Evolutionary conservation across 768 basidiomycete species (phyloP), one percentile per base, ranked within the genome.

Genomic region (Postia placenta): DNA sequence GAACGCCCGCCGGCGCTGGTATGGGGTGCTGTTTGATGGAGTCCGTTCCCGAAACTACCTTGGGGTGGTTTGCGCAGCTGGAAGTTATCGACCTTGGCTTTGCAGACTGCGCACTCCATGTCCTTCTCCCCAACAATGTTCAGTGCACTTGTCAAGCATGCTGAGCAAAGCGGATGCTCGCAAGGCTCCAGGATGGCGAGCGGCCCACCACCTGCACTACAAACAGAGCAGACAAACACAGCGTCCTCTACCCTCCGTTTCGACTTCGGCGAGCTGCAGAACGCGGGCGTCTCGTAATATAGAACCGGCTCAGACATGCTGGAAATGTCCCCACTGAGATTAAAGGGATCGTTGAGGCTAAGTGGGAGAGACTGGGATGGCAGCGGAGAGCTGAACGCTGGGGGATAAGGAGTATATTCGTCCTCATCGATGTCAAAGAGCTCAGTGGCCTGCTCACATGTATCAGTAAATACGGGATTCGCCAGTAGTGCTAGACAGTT

Each of bases 61-160:
- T n/a, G n/a, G n/a, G n/a, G n/a, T n/a, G n/a, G n/a, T 35, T 59
- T 59, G 52, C 67, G 64, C 17, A 88, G 66, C 39, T 78, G 75
- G 63, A 92, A 92, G 60, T 87, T 81, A 25, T 70, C 73, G 19
- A 92, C 87, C 27, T 78, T 75, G 35, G 64, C 65, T 57, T 82
- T 83, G 67, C 89, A 92, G 25, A 88, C 83, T 15, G 86, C 83
- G 53, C 90, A 92, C 51, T 83, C 78, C 78, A 92, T 87, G 50
- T 87, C 85, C 61, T 91, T 92, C 65, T 92, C 89, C 5, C 89
- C 89, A 15, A 91, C 90, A 45, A 92, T 92, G 56, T 92, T 92
- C 45, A 92, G 72, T 6, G 87, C 86, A 44, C 87, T 89, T 1
- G 90, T 92, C 48, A 92, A 73, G 60, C 90, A 92, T 9, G 76